Evolutionary conservation across 2,329 filamentous ascomycete genomes (phyloP), one percentile per base, ranked within the genome.

Genomic region (Davidsoniella eucalypti): DNA sequence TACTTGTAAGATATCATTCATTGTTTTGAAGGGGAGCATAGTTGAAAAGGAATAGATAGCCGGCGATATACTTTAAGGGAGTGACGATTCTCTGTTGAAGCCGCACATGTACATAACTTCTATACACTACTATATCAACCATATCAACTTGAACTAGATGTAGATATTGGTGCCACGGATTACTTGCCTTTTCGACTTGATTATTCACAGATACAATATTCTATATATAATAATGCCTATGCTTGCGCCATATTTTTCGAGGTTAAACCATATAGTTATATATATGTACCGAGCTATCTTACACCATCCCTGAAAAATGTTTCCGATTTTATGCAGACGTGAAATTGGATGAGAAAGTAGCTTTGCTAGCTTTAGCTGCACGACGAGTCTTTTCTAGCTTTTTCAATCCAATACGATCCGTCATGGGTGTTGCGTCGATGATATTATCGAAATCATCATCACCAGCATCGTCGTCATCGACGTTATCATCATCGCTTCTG

Each of bases 361-460:
- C 67, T 14, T 65, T 74, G 4, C 69, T 71, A 25, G 69, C 63
- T 5, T 67, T 67, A 2, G 68, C 68, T 50, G 64, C 65, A 5
- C 68, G 64, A 38, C 72, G 66, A 57, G 78, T 73, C 63, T 71
- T 76, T 54, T 78, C 72, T 40, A 79, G 62, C 61, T 67, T 75
- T 2, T 65, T 63, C 51, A 79, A 59, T 0, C 90, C 90, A 10
- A 84, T 84, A 50, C 82, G 77, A 62, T 95, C 90, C 0, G 88
- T 95, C 16, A 93, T 78, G 0, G 87, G 87, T 2, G 86, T 90
- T 0, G 92, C 90, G 57, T 88, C 79, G 60, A 95, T 94, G 63
- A 98, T 93, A 56, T 82, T 82, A 60, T 96, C 90, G 60, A 96
- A 94, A 46, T 87, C 82, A 44, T 84, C 83, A 49, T 92, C 82